Conservation (phyloP, 169 alveolate species). For the Eimeria maxima region DNA sequence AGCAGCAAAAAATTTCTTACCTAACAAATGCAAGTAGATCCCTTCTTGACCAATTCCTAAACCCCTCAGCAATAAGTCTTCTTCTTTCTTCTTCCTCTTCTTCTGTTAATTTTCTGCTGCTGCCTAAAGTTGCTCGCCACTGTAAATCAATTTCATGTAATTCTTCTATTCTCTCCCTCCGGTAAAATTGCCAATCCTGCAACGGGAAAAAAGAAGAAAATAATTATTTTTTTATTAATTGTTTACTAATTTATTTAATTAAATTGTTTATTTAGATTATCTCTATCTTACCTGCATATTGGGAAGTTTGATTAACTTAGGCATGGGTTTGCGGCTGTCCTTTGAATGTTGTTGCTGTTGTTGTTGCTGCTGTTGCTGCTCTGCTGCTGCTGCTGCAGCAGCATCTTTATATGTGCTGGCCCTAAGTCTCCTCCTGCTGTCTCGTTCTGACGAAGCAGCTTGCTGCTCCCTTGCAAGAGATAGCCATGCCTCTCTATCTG, state of each 20-base stretch:
- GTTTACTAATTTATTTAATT: too few species aligned
- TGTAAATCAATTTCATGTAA: conserved; percentile 85
- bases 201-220: neutral
- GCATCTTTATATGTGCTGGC: conserved; percentile 13
- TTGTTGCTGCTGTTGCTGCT: conserved; percentile 75
- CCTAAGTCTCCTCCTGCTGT: conserved; percentile 61
- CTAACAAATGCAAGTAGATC: conserved; percentile 86
- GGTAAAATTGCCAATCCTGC: conserved; percentile 88
- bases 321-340: conserved; percentile 37
- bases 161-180: conserved; percentile 80
- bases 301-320: conserved; percentile 60
- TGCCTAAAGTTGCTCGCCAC: conserved; percentile 61
- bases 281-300: conserved; percentile 66
- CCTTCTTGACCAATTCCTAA: conserved; percentile 87
- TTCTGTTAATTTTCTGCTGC: conserved; percentile 83
- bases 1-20: conserved; percentile 31
- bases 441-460: conserved; percentile 72
- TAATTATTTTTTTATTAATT: too few species aligned
- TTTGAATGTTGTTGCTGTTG: conserved; percentile 41
- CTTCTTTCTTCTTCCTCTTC: conserved; percentile 85
- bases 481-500: conserved; percentile 87
- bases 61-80: conserved; percentile 85
- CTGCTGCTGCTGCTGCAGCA: neutral
- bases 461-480: conserved; percentile 48
- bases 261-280: too few species aligned